Evolutionary conservation across 2,329 filamentous ascomycete genomes (phyloP).

Genomic region (Orbilia blumenaviensis): DNA sequence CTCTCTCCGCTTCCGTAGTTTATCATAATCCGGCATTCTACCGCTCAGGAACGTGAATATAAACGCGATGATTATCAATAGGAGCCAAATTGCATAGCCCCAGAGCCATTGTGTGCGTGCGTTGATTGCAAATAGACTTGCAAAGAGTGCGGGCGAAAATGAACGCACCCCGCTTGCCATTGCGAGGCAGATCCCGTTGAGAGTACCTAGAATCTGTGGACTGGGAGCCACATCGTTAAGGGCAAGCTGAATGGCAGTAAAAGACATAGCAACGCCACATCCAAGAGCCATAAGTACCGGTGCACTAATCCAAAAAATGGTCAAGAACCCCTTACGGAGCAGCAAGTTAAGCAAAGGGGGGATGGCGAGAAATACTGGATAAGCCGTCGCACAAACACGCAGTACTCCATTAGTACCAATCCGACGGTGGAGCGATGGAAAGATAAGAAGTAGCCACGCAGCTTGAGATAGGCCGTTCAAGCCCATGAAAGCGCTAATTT

Average conservation of each 20-base stretch:
- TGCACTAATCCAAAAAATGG: too few species aligned
- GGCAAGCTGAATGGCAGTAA: too few species aligned
- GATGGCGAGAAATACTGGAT: too few species aligned
- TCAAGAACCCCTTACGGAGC: too few species aligned
- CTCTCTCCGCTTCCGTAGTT: too few species aligned
- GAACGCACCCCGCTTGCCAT: constrained; percentile 70
- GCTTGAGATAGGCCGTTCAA: constrained; percentile 73
- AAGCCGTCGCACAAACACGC: constrained; percentile 68
- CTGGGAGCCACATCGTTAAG: constrained; percentile 78
- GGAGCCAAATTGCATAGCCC: constrained; percentile 23
- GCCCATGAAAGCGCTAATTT: constrained; percentile 74
- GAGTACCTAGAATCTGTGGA: constrained; percentile 71
- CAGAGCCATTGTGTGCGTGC: constrained; percentile 69
- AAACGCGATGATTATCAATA: too few species aligned
- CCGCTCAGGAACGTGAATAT: too few species aligned
- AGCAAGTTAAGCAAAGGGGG: too few species aligned
- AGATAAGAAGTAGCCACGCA: constrained; percentile 75
- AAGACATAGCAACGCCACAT: too few species aligned
- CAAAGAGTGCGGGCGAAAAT: constrained; percentile 72
- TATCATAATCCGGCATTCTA: too few species aligned
- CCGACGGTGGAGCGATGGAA: constrained; percentile 73
- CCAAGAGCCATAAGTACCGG: too few species aligned
- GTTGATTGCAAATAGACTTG: constrained; percentile 74
- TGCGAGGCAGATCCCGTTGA: constrained; percentile 76
- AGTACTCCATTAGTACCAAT: constrained; percentile 74